Evolutionary conservation across 139 green algal species (phyloP).

Genomic region (Chlorella vulgaris): DNA sequence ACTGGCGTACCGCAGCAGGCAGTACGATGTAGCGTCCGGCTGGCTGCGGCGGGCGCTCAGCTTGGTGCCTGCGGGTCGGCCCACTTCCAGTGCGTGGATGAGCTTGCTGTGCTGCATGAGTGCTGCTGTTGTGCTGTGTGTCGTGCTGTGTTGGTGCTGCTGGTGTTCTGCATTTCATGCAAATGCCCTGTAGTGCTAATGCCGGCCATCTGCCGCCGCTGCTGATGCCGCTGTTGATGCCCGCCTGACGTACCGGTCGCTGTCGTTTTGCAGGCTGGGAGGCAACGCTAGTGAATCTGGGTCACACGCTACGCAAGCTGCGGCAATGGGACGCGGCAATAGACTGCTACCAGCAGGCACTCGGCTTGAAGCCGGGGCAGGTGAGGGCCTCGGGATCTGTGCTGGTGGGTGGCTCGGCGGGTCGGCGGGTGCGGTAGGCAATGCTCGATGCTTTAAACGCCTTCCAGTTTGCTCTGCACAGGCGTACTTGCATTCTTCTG

Average conservation of each 20-base stretch:
- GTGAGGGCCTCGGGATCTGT: neutral
- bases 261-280: conserved; percentile 69
- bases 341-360: conserved; percentile 63
- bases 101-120: neutral
- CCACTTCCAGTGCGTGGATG: neutral
- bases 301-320: conserved; percentile 87
- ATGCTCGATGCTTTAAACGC: too few species aligned
- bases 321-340: conserved; percentile 55
- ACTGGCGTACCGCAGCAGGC: conserved; percentile 66
- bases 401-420: neutral
- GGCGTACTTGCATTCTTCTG: too few species aligned
- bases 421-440: neutral
- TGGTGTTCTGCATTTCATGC: too few species aligned
- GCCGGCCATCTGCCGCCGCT: neutral
- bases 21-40: conserved; percentile 52
- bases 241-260: neutral
- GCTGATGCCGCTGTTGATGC: neutral
- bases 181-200: too few species aligned
- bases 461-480: too few species aligned
- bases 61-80: conserved; percentile 38
- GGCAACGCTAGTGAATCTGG: conserved; percentile 84
- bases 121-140: neutral
- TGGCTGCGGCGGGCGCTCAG: conserved; percentile 66
- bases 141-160: neutral
- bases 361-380: conserved; percentile 61